phyloP scores from a whole-genome alignment of 208 protist species.

The Novymonas esmeraldas region DNA sequence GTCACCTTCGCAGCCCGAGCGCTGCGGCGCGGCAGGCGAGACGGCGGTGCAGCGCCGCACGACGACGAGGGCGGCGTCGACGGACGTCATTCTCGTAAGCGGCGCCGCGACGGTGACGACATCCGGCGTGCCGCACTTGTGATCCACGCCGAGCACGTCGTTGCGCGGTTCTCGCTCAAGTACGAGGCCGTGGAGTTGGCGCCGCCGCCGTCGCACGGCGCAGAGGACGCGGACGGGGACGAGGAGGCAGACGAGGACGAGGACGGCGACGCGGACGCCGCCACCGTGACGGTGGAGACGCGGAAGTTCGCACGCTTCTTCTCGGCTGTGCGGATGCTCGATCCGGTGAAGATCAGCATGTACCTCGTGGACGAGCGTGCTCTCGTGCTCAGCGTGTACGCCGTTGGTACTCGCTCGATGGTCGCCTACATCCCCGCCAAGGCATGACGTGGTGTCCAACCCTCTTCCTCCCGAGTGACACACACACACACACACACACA shows the following conservation, averaged over 20 bases:
- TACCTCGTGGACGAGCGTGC: constrained; percentile 58
- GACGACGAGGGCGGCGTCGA: constrained; percentile 19
- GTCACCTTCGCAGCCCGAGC: constrained; percentile 58
- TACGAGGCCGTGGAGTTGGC: constrained; percentile 61
- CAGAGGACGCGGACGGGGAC: background rate
- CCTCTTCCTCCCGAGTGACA: no score
- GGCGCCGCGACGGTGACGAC: background rate
- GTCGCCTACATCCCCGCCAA: constrained; percentile 85
- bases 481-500: no score
- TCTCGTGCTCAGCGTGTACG: constrained; percentile 67
- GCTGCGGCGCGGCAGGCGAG: background rate
- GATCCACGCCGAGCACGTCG: constrained; percentile 57
- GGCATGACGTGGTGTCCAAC: no score
- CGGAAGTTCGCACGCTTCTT: constrained; percentile 78
- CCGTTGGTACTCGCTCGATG: constrained; percentile 49
- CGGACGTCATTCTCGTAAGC: constrained; percentile 1
- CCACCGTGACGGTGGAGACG: constrained; percentile 66
- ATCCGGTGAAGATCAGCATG: constrained; percentile 47
- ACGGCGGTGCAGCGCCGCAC: background rate
- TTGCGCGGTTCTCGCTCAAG: constrained; percentile 62
- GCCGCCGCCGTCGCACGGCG: constrained; percentile 1
- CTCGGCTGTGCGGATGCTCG: constrained; percentile 56
- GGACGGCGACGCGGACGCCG: constrained; percentile 1
- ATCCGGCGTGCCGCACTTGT: constrained; percentile 34
- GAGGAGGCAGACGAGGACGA: constrained; percentile 8